Evolutionary conservation across 345 rosid genomes (phyloP), one percentile per base, ranked within the genome.

Genomic region (Cardiospermum halicacabum): DNA sequence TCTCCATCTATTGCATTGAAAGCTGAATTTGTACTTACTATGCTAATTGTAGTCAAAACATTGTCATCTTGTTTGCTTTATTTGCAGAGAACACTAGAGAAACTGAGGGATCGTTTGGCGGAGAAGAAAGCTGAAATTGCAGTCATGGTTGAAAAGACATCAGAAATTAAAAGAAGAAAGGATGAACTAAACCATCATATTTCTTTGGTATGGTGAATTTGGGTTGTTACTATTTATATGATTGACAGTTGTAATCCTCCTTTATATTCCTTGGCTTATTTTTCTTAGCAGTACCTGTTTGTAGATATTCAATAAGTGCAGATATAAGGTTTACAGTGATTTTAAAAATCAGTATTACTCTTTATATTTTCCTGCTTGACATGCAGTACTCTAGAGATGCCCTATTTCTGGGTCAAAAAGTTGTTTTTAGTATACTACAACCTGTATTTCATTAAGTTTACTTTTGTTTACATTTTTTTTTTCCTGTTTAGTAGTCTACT

Each of bases 91-190:
- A 74, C 74, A 63, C 65, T 87, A 71, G 97, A 87, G 71, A 62
- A 78, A 1, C 72, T 91, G 66, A 79, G 74, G 69, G 81, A 83
- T 56, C 61, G 25, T 32, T 72, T 85, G 51, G 74, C 39, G 50
- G 75, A 94, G 80, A 91, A 91, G 91, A 94, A 87, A 73, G 81
- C 83, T 67, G 80, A 81, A 74, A 84, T 84, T 64, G 84, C 80
- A 28, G 64, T 74, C 56, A 74, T 94, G 86, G 68, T 86, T 86
- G 82, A 81, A 54, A 82, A 74, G 69, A 84, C 96, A 66, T 69
- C 82, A 21, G 87, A 83, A 68, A 89, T 83, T 81, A 85, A 77
- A 75, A 84, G 79, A 78, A 87, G 72, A 71, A 83, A 85, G 79
- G 82, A 82, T 73, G 86, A 76, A 64, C 73, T 84, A 63, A 76